Base-by-base conservation (phyloP, 352 stramenopile species). In the Phytophthora sansomeana region DNA sequence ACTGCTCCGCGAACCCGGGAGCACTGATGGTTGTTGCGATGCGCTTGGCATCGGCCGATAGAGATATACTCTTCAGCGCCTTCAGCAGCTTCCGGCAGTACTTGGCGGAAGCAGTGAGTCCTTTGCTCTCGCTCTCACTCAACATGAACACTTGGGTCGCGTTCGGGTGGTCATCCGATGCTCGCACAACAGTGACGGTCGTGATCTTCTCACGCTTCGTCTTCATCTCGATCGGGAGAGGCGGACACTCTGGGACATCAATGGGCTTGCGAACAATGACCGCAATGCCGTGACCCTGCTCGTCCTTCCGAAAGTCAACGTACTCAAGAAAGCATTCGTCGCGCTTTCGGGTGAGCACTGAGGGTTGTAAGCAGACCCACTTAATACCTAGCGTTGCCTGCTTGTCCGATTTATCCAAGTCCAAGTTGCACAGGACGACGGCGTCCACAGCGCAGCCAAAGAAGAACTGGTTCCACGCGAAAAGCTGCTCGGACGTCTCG, bases 251-350 rank as follows among this genome's bases (percentile, higher is more conserved):
- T 1, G 81, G 77, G 17, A 94, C 74, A 6, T 89, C 73, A 1
- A 95, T 51, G 0, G 83, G 78, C n/a, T 81, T 46, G 28, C 75
- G 80, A 8, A 93, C 82, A 19, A 85, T 85, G 10, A 94, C 69
- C 14, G 76, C 85, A 11, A 85, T 72, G 24, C 89, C 80, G 38
- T 83, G 84, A 8, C 74, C 80, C 17, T 78, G 73, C 3, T 72
- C 47, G 50, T 95, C 87, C 17, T 76, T 83, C 51, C 48, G 82
- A 61, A 81, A 83, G 41, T 73, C 75, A 53, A 92, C 77, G 69
- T 91, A 93, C 56, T 95, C 87, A 38, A 95, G 62, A 55, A 85
- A 92, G 53, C 80, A 89, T 50, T 89, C 78, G 72, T 95, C 83
- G 24, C 83, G 75, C 68, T 91, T 92, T 33, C 76, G 76, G 10